Evolutionary conservation across 179 eudicot genomes (phyloP).

Genomic region (Silene noctiflora): DNA sequence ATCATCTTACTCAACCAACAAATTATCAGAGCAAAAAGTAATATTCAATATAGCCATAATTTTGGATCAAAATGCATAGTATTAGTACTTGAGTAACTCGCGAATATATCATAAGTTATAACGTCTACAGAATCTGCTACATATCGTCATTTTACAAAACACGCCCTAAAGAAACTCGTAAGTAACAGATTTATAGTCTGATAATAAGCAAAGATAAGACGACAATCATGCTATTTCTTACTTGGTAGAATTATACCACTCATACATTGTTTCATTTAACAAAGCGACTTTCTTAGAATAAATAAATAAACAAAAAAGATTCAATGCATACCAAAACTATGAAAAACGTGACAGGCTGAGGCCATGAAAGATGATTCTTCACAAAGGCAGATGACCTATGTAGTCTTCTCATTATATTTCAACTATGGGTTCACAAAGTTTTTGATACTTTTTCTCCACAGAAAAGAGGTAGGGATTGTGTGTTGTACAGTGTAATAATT

Average conservation of each 20-base stretch:
- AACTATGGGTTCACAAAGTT: not conserved
- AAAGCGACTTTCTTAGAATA: not conserved
- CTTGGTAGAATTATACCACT: not conserved
- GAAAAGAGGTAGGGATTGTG: not conserved
- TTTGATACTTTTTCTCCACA: not conserved
- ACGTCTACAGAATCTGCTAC: too few species aligned
- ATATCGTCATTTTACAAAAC: not conserved
- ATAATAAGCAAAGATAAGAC: not conserved
- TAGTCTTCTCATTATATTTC: not conserved
- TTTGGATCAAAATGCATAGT: too few species aligned
- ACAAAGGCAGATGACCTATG: not conserved
- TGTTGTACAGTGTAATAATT: too few species aligned
- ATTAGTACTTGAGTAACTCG: too few species aligned
- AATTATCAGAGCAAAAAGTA: not conserved
- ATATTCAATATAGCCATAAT: too few species aligned
- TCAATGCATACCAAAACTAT: constrained; percentile 11
- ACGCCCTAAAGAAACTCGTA: not conserved
- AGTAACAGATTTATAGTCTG: not conserved
- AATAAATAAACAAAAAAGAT: not conserved
- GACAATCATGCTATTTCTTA: not conserved
- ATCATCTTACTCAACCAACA: not conserved
- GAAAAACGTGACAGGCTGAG: constrained; percentile 18
- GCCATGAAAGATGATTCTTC: constrained; percentile 18
- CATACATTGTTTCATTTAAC: not conserved
- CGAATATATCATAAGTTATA: too few species aligned